Base-by-base conservation (phyloP, 352 stramenopile species). In the Phytophthora aleatoria region DNA sequence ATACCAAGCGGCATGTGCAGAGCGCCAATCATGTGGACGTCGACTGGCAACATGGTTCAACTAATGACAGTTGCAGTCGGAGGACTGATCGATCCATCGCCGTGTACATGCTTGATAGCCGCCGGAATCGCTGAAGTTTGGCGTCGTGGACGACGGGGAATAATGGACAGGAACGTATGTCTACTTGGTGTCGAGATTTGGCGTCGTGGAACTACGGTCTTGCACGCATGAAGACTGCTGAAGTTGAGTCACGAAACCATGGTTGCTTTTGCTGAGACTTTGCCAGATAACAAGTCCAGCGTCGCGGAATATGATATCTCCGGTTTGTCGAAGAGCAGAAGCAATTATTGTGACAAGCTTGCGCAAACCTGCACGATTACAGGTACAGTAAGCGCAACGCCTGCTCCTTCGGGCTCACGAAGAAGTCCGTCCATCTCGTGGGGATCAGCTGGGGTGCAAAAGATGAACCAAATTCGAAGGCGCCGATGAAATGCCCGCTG, bases 11-110 rank as follows among this genome's bases (percentile, higher is more conserved):
- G 59, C 53, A 43, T 69, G 64, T 62, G 64, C 48, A 30, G 39
- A n/a, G 49, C 47, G 39, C 64, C 64, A 72, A 72, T 72, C 50
- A 62, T 11, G 49, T 33, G 38, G 41, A 43, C 53, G 16, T 50
- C 63, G 33, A 66, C 26, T 48, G 57, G 51, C 44, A 66, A 45
- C 42, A 41, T 12, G 10, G 35, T 2, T 41, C 33, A 38, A 38
- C 33, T 38, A 38, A 38, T 38, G 33, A 39, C 3, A 26, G n/a
- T 39, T 39, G 50, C 33, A 38, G 35, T 53, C 43, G 26, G 28
- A 31, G 5, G 27, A 70, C 38, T 43, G 38, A 26, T 45, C 39
- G 5, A 45, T 45, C n/a, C n/a, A 27, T 27, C 39, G n/a, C 39
- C 39, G n/a, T 3, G 50, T 7, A 41, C 10, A 7, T 33, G 7